phyloP scores from a whole-genome alignment of 495 filamentous ascomycete species.

The Tuber brumale region DNA sequence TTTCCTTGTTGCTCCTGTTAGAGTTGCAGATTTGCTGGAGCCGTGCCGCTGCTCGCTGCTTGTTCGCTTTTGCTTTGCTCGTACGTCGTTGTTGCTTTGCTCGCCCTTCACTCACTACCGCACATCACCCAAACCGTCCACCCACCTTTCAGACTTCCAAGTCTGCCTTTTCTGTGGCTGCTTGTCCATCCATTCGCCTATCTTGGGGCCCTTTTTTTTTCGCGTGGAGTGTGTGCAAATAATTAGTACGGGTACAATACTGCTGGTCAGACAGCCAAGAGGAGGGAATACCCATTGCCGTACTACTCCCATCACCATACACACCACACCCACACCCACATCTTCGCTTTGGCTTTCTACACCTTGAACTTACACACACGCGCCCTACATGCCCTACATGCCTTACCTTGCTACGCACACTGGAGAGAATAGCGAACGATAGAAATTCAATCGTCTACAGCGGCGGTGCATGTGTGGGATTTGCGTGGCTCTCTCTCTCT shows the following conservation, averaged over 20 bases:
- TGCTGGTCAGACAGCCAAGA: background rate
- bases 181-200: background rate
- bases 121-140: background rate
- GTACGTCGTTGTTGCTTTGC: background rate
- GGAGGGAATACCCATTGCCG: background rate
- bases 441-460: background rate
- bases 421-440: conserved; percentile 4
- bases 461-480: background rate
- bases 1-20: conserved; percentile 10
- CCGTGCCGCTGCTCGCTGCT: conserved; percentile 30
- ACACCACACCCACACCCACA: background rate
- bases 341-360: conserved; percentile 2
- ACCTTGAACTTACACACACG: background rate
- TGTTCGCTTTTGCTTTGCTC: background rate
- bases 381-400: conserved; percentile 3
- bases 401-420: conserved; percentile 4
- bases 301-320: background rate
- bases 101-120: background rate
- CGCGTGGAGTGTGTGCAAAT: background rate
- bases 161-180: conserved; percentile 4
- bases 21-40: conserved; percentile 12
- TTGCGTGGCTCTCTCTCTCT: background rate
- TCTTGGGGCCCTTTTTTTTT: background rate
- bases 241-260: background rate
- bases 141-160: background rate